Conservation (phyloP, 2,329 filamentous ascomycete genomes). For the Fusarium sulawesiense region DNA sequence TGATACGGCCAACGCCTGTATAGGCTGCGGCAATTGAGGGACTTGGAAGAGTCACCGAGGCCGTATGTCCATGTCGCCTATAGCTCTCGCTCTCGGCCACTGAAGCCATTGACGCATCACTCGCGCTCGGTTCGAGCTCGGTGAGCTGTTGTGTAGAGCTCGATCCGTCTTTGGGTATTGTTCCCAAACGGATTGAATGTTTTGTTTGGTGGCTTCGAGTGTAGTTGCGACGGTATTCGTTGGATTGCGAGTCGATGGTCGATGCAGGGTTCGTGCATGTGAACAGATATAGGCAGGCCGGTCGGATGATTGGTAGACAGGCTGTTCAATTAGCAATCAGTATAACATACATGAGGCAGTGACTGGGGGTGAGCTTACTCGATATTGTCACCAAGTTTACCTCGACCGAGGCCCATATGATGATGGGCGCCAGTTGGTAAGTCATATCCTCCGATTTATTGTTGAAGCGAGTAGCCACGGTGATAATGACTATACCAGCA, state of each 20-base stretch:
- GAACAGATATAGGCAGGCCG: conserved; percentile 35
- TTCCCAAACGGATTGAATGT: conserved; percentile 29
- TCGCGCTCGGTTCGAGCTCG: not conserved
- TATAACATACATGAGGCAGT: rapidly evolving
- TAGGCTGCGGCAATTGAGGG: not conserved
- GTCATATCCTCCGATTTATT: conserved; percentile 35
- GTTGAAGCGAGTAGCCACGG: conserved; percentile 25
- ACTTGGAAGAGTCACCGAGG: conserved; percentile 3
- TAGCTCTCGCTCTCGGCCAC: conserved; percentile 27
- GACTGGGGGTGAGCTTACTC: conserved; percentile 1
- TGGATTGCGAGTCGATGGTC: conserved; percentile 7
- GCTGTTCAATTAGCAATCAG: conserved; percentile 5
- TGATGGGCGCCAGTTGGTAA: conserved; percentile 30
- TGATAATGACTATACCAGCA: conserved; percentile 36
- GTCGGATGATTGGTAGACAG: conserved; percentile 40
- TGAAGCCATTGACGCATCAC: conserved; percentile 12
- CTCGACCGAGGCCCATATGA: conserved; percentile 42
- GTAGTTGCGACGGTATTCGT: conserved; percentile 15
- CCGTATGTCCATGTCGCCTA: conserved; percentile 4
- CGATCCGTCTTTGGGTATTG: conserved; percentile 19
- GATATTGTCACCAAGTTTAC: conserved; percentile 42
- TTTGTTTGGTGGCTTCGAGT: conserved; percentile 18
- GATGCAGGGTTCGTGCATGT: conserved; percentile 9
- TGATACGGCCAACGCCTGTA: conserved; percentile 6
- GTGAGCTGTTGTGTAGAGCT: conserved; percentile 40